Conservation (phyloP, 495 filamentous ascomycete species). For the Daldinia childiae region DNA sequence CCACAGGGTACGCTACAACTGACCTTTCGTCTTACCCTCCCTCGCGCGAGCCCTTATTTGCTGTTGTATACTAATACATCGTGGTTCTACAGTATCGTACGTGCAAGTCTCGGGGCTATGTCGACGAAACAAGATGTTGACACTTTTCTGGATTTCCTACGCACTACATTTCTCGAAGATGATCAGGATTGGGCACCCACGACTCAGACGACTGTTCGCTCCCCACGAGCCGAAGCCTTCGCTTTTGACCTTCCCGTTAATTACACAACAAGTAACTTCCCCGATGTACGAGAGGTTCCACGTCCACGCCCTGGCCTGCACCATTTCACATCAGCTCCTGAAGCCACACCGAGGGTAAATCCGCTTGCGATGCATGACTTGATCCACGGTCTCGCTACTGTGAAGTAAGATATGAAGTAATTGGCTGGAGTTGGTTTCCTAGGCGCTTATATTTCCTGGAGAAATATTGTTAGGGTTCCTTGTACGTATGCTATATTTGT, state of each 20-base stretch:
- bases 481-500: constrained; percentile 1
- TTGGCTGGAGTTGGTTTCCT: background rate
- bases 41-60: constrained; percentile 1
- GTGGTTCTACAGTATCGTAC: constrained; percentile 60
- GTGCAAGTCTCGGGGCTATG: constrained; percentile 78
- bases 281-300: constrained; percentile 41
- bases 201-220: constrained; percentile 19
- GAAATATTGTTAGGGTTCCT: constrained; percentile 3
- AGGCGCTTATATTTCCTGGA: background rate
- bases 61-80: constrained; percentile 22
- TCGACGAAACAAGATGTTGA: constrained; percentile 70
- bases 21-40: constrained; percentile 33
- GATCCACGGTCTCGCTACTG: constrained; percentile 32
- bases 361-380: constrained; percentile 38
- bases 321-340: constrained; percentile 33
- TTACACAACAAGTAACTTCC: constrained; percentile 37
- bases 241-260: constrained; percentile 33
- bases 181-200: constrained; percentile 28
- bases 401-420: constrained; percentile 13
- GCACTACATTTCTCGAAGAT: constrained; percentile 57
- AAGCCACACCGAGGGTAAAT: constrained; percentile 34
- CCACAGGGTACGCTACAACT: constrained; percentile 59
- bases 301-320: constrained; percentile 35
- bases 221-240: constrained; percentile 28
- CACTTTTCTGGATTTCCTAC: constrained; percentile 65